Percentiles rank a stretch among this genome's conserved stretches.
phyloP scores from a whole-genome alignment of 2,329 filamentous ascomycete species.

The Sporothrix humicola region DNA sequence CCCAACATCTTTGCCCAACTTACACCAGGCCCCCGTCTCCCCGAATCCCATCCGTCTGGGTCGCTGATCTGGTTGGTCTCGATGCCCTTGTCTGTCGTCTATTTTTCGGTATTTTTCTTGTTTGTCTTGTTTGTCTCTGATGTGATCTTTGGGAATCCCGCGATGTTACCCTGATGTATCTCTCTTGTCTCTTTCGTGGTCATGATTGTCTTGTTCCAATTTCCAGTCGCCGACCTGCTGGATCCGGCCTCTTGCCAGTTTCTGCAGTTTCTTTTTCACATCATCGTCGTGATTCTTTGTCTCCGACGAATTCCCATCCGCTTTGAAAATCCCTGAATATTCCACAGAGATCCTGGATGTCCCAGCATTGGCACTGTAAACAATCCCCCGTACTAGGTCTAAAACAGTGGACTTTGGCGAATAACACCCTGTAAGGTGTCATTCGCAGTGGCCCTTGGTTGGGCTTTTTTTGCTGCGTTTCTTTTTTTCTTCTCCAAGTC shows the following conservation, averaged over 20 bases:
- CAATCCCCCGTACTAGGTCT: slow-evolving; percentile 4
- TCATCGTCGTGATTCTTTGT: neutral
- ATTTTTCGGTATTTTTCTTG: neutral
- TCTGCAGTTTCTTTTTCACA: slow-evolving; percentile 23
- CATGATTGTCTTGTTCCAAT: neutral
- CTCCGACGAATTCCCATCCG: neutral
- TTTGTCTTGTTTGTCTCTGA: neutral
- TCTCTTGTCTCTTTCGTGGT: slow-evolving; percentile 6
- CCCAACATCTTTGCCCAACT: neutral
- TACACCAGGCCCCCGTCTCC: neutral
- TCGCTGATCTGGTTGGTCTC: neutral
- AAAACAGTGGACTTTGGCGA: slow-evolving; percentile 28
- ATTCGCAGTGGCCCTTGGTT: neutral
- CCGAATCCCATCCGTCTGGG: neutral
- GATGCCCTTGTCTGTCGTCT: neutral
- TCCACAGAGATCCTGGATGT: neutral
- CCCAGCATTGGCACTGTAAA: neutral
- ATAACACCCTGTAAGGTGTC: slow-evolving; percentile 20
- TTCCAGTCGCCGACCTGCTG: slow-evolving; percentile 32
- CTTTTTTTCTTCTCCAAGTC: too few relatives aligned
- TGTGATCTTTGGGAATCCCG: slow-evolving; percentile 1
- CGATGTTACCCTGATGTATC: slow-evolving; percentile 28
- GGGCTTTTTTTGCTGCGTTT: neutral
- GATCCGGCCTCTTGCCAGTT: slow-evolving; percentile 18
- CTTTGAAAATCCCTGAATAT: neutral